Evolutionary conservation across 1,284 basidiomycete genomes (phyloP).

Genomic region (Porodaedalea pini): DNA sequence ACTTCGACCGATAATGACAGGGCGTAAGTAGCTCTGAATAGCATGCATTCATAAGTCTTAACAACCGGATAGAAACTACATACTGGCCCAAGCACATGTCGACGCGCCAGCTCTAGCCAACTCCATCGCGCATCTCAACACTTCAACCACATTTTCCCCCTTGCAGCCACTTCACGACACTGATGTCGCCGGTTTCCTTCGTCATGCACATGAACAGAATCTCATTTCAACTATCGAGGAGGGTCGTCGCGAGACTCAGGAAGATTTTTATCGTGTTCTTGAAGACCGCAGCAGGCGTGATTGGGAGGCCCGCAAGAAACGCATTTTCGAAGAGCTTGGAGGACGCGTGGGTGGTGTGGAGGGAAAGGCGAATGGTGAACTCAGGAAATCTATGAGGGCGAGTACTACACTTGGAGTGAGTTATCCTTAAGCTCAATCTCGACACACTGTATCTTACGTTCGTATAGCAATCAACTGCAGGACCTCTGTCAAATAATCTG

Average conservation of each 20-base stretch:
- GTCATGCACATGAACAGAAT: constrained; percentile 91
- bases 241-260: constrained; percentile 78
- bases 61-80: constrained; percentile 58
- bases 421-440: constrained; percentile 20
- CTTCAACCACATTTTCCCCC: constrained; percentile 83
- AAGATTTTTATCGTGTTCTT: constrained; percentile 79
- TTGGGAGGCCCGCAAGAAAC: constrained; percentile 88
- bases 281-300: constrained; percentile 75
- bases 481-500: constrained; percentile 39
- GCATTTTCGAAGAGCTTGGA: constrained; percentile 88
- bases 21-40: constrained; percentile 52
- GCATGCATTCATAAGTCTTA: constrained; percentile 5
- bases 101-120: constrained; percentile 78
- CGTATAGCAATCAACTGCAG: constrained; percentile 17
- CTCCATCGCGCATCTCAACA: constrained; percentile 79
- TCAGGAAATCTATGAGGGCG: constrained; percentile 58
- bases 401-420: constrained; percentile 53
- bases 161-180: constrained; percentile 88
- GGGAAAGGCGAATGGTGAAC: constrained; percentile 41
- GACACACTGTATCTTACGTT: not conserved
- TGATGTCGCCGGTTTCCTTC: constrained; percentile 84
- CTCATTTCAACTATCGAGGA: constrained; percentile 93
- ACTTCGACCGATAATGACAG: constrained; percentile 61
- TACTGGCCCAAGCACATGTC: constrained; percentile 87
- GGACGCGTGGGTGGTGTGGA: constrained; percentile 55